Percentiles rank a stretch among this genome's conserved stretches.
These are phyloP conservation scores for Kwoniella heveanensis DNA, from an alignment of 768 basidiomycete species.

Conservation along the genomic window DNA sequence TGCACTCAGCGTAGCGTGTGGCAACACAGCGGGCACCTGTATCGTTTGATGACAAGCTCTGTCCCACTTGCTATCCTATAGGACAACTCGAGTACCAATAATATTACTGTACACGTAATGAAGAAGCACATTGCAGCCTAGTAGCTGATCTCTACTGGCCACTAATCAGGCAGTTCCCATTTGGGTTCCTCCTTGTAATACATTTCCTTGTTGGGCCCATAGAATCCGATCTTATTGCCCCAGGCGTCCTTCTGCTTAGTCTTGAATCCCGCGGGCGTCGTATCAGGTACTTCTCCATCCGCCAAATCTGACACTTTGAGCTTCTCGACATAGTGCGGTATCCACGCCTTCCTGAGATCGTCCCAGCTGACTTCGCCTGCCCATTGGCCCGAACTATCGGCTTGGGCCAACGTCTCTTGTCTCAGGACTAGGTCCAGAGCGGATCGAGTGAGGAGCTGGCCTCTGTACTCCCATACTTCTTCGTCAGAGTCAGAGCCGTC, in stretches of 20 bases:
- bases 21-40: too few species aligned
- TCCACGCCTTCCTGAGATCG: constrained; percentile 45
- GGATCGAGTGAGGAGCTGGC: constrained; percentile 40
- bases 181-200: constrained; percentile 41
- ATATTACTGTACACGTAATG: too few species aligned
- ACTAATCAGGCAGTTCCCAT: constrained; percentile 23
- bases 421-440: constrained; percentile 40
- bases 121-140: too few species aligned
- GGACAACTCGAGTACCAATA: too few species aligned
- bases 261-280: constrained; percentile 40
- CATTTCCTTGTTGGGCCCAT: constrained; percentile 35
- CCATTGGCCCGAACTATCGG: constrained; percentile 46
- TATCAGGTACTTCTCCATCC: constrained; percentile 41
- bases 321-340: constrained; percentile 43
- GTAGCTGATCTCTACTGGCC: too few species aligned
- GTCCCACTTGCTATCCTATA: too few species aligned
- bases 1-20: too few species aligned
- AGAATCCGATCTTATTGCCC: constrained; percentile 49
- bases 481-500: constrained; percentile 5
- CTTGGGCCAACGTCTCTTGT: constrained; percentile 31
- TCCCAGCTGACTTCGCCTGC: constrained; percentile 45
- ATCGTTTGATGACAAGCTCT: too few species aligned
- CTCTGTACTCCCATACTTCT: constrained; percentile 43
- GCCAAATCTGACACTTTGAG: constrained; percentile 34
- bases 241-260: constrained; percentile 39